phyloP scores from a whole-genome alignment of 2,329 filamentous ascomycete genomes.

The Nectriaceae sp. region DNA sequence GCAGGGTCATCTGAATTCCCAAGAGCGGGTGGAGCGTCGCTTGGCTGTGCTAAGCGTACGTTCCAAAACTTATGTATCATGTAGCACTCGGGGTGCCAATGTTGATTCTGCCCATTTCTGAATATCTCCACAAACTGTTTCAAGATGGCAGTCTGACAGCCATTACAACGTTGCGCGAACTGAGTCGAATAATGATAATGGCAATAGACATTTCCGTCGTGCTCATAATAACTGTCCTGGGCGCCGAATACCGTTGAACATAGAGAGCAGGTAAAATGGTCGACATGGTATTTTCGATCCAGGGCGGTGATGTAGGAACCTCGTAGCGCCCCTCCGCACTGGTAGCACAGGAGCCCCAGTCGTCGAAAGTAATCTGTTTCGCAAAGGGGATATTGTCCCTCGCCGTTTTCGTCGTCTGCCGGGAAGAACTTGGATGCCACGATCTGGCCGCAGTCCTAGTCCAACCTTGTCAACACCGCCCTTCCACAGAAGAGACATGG shows the following conservation, averaged over 20 bases:
- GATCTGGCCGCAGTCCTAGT: slow-evolving; percentile 93
- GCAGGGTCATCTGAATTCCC: slow-evolving; percentile 52
- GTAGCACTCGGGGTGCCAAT: slow-evolving; percentile 99
- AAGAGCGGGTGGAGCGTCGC: slow-evolving; percentile 49
- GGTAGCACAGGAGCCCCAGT: slow-evolving; percentile 85
- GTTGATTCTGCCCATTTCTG: slow-evolving; percentile 95
- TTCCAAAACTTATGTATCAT: slow-evolving; percentile 99
- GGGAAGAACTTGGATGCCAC: slow-evolving; percentile 99
- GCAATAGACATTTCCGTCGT: slow-evolving; percentile 94
- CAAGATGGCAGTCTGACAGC: slow-evolving; percentile 93
- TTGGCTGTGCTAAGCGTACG: slow-evolving; percentile 73
- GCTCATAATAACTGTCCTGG: slow-evolving; percentile 98
- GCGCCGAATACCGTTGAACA: slow-evolving; percentile 98
- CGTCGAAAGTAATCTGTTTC: slow-evolving; percentile 97
- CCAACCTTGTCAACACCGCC: background rate
- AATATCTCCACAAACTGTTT: slow-evolving; percentile 99
- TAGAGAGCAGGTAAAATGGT: slow-evolving; percentile 97
- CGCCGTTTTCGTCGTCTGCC: slow-evolving; percentile 84
- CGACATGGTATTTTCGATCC: slow-evolving; percentile 97
- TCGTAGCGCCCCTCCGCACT: slow-evolving; percentile 88
- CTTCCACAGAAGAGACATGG: background rate
- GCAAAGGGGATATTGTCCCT: slow-evolving; percentile 89
- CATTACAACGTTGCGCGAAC: slow-evolving; percentile 94
- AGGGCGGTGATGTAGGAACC: slow-evolving; percentile 98
- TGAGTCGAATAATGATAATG: slow-evolving; percentile 99